A percentile compares a stretch with the other conserved stretches of the same genome.
Evolutionary conservation across 345 rosid species (phyloP).

Genomic region (Acer saccharum): DNA sequence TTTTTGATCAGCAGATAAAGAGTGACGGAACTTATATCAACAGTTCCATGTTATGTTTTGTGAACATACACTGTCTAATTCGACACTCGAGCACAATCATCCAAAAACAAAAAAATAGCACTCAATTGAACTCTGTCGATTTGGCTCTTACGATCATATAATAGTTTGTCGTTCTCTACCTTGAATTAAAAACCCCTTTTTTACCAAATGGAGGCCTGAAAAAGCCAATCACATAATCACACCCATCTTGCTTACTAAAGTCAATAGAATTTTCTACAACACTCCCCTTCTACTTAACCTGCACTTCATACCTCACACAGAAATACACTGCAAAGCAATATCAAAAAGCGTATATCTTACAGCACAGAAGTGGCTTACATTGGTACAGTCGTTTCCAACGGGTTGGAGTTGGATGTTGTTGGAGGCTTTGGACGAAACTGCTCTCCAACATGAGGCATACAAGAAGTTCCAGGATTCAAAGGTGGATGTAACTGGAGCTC

Average conservation of each 20-base stretch:
- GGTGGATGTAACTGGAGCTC: constrained; percentile 28
- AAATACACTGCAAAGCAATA: constrained; percentile 40
- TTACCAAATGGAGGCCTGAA: no score
- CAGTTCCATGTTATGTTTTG: not conserved
- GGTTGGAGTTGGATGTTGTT: constrained; percentile 36
- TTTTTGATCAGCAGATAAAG: not conserved
- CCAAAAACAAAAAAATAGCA: not conserved
- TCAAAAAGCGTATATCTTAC: constrained; percentile 46
- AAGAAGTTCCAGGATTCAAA: constrained; percentile 31
- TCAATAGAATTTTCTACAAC: no score
- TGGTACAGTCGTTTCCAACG: constrained; percentile 56
- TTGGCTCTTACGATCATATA: not conserved
- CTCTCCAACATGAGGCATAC: constrained; percentile 54
- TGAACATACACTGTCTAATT: not conserved
- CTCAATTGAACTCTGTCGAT: not conserved
- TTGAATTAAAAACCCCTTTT: not conserved
- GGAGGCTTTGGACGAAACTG: constrained; percentile 42
- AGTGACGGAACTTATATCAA: not conserved
- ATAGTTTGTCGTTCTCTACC: not conserved
- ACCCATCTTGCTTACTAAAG: no score
- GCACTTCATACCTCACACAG: constrained; percentile 3
- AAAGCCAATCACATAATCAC: not conserved
- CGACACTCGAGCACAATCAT: not conserved
- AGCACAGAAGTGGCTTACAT: constrained; percentile 59
- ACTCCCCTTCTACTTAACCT: not conserved